These are phyloP conservation scores for Mrakia blollopis DNA, from an alignment of 768 basidiomycete species.

Conservation along the genomic window DNA sequence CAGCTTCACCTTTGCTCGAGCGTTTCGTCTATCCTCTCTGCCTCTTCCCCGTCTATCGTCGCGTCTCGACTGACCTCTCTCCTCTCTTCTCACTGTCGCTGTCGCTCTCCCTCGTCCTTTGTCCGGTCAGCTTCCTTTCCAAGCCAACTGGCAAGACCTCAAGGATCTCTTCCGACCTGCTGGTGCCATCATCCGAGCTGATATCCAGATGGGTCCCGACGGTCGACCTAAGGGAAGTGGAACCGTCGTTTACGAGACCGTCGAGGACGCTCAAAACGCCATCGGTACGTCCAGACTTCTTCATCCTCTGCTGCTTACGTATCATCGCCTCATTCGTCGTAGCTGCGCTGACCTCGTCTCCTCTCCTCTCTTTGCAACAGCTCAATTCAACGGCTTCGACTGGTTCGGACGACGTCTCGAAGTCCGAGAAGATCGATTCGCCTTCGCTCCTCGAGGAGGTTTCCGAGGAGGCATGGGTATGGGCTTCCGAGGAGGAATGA, in stretches of 20 bases:
- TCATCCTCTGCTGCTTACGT: slow-evolving; percentile 4
- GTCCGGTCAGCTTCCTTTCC: slow-evolving; percentile 42
- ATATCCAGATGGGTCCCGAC: slow-evolving; percentile 76
- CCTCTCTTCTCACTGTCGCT: neutral
- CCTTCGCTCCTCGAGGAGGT: slow-evolving; percentile 31
- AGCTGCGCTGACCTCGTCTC: too few relatives aligned
- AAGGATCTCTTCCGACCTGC: slow-evolving; percentile 92
- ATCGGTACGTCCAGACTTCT: slow-evolving; percentile 62
- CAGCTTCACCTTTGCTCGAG: neutral
- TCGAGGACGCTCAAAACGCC: slow-evolving; percentile 78
- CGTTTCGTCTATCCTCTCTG: neutral
- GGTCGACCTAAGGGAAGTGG: slow-evolving; percentile 89
- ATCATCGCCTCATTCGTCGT: too few relatives aligned
- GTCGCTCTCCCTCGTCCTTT: neutral
- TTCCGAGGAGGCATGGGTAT: slow-evolving; percentile 46
- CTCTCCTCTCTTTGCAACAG: slow-evolving; percentile 46
- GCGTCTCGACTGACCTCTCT: too few relatives aligned
- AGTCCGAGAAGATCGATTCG: slow-evolving; percentile 67
- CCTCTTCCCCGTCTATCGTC: neutral
- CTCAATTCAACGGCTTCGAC: slow-evolving; percentile 94
- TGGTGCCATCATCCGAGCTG: slow-evolving; percentile 79
- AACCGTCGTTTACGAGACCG: slow-evolving; percentile 78
- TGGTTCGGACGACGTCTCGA: slow-evolving; percentile 95
- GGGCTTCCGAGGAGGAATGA: slow-evolving; percentile 28
- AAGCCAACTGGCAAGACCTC: slow-evolving; percentile 79